phyloP scores from a whole-genome alignment of 208 protist genomes.

The Trypanosoma cruzi region DNA sequence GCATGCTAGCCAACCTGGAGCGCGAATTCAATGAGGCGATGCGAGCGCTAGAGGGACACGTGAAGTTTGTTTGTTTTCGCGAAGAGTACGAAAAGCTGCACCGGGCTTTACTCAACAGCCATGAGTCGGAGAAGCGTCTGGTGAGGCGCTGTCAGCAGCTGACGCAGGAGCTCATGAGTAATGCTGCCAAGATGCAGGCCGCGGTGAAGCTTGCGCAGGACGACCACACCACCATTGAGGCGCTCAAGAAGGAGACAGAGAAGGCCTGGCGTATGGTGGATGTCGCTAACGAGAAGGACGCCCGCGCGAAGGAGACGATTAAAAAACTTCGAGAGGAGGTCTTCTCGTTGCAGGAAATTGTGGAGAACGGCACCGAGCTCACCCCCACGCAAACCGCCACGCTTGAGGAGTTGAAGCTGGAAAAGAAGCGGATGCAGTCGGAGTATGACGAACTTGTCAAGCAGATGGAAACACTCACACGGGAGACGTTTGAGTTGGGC shows the following conservation, averaged over 20 bases:
- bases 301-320: slow-evolving; percentile 95
- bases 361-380: slow-evolving; percentile 93
- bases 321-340: slow-evolving; percentile 96
- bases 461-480: slow-evolving; percentile 83
- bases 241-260: slow-evolving; percentile 97
- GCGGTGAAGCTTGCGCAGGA: slow-evolving; percentile 96
- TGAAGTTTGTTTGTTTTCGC: slow-evolving; percentile 95
- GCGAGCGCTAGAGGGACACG: slow-evolving; percentile 93
- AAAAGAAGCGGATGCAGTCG: slow-evolving; percentile 94
- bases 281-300: slow-evolving; percentile 97
- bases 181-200: slow-evolving; percentile 97
- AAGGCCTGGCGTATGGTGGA: slow-evolving; percentile 98
- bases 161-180: slow-evolving; percentile 96
- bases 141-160: slow-evolving; percentile 96
- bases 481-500: slow-evolving; percentile 65
- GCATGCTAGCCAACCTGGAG: slow-evolving; percentile 90
- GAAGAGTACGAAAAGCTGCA: slow-evolving; percentile 98
- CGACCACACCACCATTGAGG: slow-evolving; percentile 97
- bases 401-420: slow-evolving; percentile 94
- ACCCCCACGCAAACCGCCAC: slow-evolving; percentile 93
- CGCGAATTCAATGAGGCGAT: slow-evolving; percentile 95
- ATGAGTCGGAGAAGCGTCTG: slow-evolving; percentile 97
- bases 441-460: slow-evolving; percentile 93
- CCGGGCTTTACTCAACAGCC: slow-evolving; percentile 94
- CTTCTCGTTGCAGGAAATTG: slow-evolving; percentile 88